A percentile compares a stretch with the other conserved stretches of the same genome.
Conservation (phyloP, 805 yeast genomes). For the Saccharomyces kudriavzevii region DNA sequence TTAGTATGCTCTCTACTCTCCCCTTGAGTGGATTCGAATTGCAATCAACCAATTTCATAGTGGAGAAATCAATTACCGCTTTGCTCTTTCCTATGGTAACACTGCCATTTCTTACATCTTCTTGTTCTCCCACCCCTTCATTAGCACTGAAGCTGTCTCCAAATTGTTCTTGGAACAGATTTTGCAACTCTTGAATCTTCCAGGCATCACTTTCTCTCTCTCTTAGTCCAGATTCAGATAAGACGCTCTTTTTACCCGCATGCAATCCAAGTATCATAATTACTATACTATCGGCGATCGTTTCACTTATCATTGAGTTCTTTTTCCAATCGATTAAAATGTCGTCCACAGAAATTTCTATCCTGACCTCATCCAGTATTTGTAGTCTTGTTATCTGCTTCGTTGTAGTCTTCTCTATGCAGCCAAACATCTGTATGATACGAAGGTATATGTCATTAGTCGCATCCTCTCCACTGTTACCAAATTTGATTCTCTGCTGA, state of each 20-base stretch:
- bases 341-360: background rate
- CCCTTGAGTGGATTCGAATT: conserved; percentile 61
- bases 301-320: background rate
- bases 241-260: background rate
- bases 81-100: conserved; percentile 61
- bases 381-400: background rate
- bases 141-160: conserved; percentile 51
- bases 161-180: conserved; percentile 69
- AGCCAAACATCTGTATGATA: background rate
- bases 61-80: conserved; percentile 55
- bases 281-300: background rate
- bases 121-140: conserved; percentile 2
- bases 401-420: background rate
- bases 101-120: conserved; percentile 32
- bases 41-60: conserved; percentile 55
- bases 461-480: background rate
- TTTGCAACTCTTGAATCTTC: conserved; percentile 43
- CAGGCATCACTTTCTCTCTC: conserved; percentile 13
- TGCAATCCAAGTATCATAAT: background rate
- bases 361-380: background rate
- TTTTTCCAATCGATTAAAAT: background rate
- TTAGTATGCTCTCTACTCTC: conserved; percentile 67
- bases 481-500: background rate
- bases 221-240: background rate
- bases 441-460: background rate